Percentiles rank a stretch among this genome's conserved stretches.
Conservation (phyloP, 305 asterid species). For the Petunia hybrid region DNA sequence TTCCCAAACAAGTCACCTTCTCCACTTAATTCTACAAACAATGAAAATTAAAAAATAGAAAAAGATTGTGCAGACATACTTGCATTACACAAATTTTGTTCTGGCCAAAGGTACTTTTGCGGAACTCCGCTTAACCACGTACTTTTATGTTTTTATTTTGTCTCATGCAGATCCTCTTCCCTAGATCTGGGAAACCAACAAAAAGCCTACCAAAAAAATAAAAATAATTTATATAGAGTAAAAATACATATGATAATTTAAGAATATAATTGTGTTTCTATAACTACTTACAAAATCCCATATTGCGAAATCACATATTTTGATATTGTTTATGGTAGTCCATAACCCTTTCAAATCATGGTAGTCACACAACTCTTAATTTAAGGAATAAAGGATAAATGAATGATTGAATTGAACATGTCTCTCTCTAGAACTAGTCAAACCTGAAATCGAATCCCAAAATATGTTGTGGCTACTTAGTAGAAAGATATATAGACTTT, state of each 20-base stretch:
- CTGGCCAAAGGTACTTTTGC: too few species aligned
- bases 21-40: too few species aligned
- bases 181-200: too few species aligned
- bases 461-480: not conserved
- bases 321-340: conserved; percentile 25
- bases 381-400: not conserved
- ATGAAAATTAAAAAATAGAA: too few species aligned
- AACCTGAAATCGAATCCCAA: not conserved
- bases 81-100: too few species aligned
- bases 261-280: not conserved
- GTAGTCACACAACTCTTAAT: not conserved
- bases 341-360: conserved; percentile 5
- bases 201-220: too few species aligned
- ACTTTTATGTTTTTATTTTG: too few species aligned
- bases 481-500: not conserved
- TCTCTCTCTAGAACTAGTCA: not conserved
- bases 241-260: not conserved
- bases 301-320: not conserved
- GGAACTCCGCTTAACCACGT: too few species aligned
- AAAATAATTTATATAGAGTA: not conserved
- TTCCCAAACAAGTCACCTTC: not conserved
- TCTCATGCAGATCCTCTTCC: too few species aligned
- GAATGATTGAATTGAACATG: not conserved
- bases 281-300: not conserved
- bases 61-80: too few species aligned